Percentiles rank a stretch among this genome's conserved stretches.
phyloP scores from a whole-genome alignment of 2,329 filamentous ascomycete genomes.

The Fulvia fulva region DNA sequence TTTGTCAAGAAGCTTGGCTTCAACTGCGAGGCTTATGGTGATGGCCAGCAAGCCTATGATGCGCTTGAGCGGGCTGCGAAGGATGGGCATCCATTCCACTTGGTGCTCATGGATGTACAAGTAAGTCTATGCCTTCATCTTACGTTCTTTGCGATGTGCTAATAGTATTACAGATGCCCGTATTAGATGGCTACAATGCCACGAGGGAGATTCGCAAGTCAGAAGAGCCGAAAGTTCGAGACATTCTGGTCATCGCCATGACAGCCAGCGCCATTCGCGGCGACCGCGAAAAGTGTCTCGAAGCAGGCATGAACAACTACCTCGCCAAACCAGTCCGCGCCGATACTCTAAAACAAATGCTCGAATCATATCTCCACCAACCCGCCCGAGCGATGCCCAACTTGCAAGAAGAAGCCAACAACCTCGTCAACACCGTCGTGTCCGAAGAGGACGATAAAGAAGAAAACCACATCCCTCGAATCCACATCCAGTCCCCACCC shows the following conservation, averaged over 20 bases:
- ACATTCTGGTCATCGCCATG: slow-evolving; percentile 94
- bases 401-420: slow-evolving; percentile 44
- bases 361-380: slow-evolving; percentile 63
- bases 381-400: slow-evolving; percentile 42
- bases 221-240: slow-evolving; percentile 68
- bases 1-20: slow-evolving; percentile 86
- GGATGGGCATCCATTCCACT: slow-evolving; percentile 75
- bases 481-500: not conserved
- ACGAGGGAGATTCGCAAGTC: slow-evolving; percentile 79
- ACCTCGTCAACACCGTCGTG: slow-evolving; percentile 38
- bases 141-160: too few relatives aligned
- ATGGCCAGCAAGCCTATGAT: slow-evolving; percentile 83
- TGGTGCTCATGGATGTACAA: slow-evolving; percentile 93
- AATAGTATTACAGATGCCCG: slow-evolving; percentile 96
- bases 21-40: slow-evolving; percentile 81
- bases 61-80: slow-evolving; percentile 70
- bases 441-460: slow-evolving; percentile 14
- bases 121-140: too few relatives aligned
- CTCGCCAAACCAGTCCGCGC: slow-evolving; percentile 91
- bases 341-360: slow-evolving; percentile 77
- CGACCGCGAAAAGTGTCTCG: slow-evolving; percentile 91
- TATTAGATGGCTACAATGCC: slow-evolving; percentile 87
- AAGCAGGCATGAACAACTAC: slow-evolving; percentile 96
- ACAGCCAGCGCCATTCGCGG: slow-evolving; percentile 92
- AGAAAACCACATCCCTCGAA: not conserved